Conservation (phyloP, 2,329 filamentous ascomycete genomes). For the Phaeosphaeriaceae sp. region DNA sequence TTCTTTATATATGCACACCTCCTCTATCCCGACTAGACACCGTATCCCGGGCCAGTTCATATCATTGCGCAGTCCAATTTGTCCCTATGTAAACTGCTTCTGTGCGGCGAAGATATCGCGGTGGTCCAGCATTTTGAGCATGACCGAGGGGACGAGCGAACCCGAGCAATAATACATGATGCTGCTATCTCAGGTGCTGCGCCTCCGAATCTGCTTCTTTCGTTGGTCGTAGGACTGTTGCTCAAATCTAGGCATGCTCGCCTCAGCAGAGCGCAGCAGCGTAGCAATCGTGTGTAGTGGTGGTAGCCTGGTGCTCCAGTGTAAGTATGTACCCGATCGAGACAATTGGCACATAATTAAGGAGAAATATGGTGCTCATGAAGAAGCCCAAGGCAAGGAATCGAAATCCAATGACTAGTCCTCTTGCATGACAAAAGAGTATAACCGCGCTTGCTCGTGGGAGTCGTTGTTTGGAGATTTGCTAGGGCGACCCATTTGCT, state of each 20-base stretch:
- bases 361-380: constrained; percentile 24
- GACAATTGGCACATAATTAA: constrained; percentile 21
- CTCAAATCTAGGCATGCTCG: constrained; percentile 49
- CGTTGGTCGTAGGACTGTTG: constrained; percentile 50
- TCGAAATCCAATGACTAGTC: constrained; percentile 42
- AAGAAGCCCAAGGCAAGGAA: constrained; percentile 37
- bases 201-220: constrained; percentile 55
- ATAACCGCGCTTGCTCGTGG: constrained; percentile 4
- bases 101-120: constrained; percentile 42
- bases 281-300: constrained; percentile 44
- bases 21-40: constrained; percentile 43
- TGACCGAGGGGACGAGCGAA: too few relatives aligned
- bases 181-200: constrained; percentile 51
- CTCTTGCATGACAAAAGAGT: constrained; percentile 52
- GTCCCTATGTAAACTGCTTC: constrained; percentile 41
- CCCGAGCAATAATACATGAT: constrained; percentile 49
- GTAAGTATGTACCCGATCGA: constrained; percentile 53
- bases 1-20: neutral
- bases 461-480: neutral
- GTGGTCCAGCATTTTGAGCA: constrained; percentile 61
- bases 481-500: constrained; percentile 1
- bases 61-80: constrained; percentile 48
- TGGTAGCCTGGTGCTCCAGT: constrained; percentile 51
- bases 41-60: constrained; percentile 52
- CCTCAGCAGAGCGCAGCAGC: constrained; percentile 31